phyloP scores from a whole-genome alignment of 2,329 filamentous ascomycete species.

The Monosporascus sp. region DNA sequence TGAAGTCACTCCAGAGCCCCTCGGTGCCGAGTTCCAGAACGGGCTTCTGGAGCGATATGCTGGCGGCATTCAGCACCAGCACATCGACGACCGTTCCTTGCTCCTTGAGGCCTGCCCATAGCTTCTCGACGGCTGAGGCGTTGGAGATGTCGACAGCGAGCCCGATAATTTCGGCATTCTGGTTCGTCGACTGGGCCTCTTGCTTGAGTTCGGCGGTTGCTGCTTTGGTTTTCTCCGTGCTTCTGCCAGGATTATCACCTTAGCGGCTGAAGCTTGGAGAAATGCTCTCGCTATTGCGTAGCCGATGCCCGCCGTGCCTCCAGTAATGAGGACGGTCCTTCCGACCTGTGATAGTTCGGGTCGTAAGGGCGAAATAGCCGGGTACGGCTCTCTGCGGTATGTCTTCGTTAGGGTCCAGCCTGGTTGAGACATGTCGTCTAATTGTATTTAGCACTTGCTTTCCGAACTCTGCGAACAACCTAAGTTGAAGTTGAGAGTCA shows the following conservation, averaged over 20 bases:
- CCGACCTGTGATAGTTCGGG: slow-evolving; percentile 36
- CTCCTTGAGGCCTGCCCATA: slow-evolving; percentile 25
- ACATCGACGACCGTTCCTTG: slow-evolving; percentile 27
- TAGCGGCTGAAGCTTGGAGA: slow-evolving; percentile 31
- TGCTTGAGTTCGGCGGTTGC: slow-evolving; percentile 19
- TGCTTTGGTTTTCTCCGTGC: slow-evolving; percentile 22
- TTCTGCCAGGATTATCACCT: slow-evolving; percentile 37
- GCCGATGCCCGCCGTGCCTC: slow-evolving; percentile 62
- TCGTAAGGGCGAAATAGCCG: slow-evolving; percentile 30
- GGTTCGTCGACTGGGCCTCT: slow-evolving; percentile 1
- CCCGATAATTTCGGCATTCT: slow-evolving; percentile 11
- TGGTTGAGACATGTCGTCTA: no score
- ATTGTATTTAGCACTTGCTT: no score
- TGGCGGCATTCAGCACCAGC: slow-evolving; percentile 28
- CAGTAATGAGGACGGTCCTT: slow-evolving; percentile 60
- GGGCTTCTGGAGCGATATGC: slow-evolving; percentile 6
- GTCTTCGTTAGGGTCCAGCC: slow-evolving; percentile 20
- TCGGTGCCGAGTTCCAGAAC: slow-evolving; percentile 18
- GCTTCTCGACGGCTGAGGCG: slow-evolving; percentile 13
- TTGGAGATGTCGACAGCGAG: slow-evolving; percentile 21
- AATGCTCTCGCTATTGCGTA: slow-evolving; percentile 59
- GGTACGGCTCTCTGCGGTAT: slow-evolving; percentile 31
- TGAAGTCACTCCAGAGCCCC: slow-evolving; percentile 20
- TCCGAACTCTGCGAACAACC: no score
- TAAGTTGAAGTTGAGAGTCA: no score